Evolutionary conservation across 202 grass and related monocot genomes (phyloP).

Genomic region (Panicum hallii): DNA sequence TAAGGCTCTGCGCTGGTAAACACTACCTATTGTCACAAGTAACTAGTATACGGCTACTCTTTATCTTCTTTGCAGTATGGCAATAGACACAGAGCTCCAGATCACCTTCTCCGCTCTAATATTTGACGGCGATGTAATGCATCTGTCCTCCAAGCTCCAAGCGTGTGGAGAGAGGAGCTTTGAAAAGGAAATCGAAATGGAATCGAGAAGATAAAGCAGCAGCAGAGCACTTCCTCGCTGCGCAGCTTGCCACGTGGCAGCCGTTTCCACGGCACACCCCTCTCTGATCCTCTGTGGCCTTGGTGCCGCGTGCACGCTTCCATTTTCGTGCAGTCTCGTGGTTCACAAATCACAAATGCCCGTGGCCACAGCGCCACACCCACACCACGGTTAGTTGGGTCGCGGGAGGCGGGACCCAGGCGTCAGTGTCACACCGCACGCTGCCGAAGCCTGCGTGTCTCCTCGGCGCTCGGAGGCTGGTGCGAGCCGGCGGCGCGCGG

Average conservation of each 20-base stretch:
- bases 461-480: not conserved
- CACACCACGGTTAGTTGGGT: not conserved
- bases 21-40: not conserved
- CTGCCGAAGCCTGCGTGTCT: not conserved
- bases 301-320: not conserved
- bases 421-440: slow-evolving; percentile 24
- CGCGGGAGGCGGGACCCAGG: slow-evolving; percentile 26
- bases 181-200: not conserved
- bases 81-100: not conserved
- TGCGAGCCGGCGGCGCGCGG: not conserved
- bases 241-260: slow-evolving; percentile 39
- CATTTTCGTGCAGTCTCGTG: not conserved
- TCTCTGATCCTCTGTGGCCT: not conserved
- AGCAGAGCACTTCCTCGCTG: slow-evolving; percentile 7
- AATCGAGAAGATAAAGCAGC: slow-evolving; percentile 17
- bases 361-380: not conserved
- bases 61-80: not conserved
- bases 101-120: not conserved
- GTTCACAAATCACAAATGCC: not conserved
- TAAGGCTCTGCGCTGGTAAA: not conserved
- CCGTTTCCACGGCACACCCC: not conserved
- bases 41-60: not conserved
- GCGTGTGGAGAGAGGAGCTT: not conserved
- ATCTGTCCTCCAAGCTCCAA: not conserved
- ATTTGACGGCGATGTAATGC: not conserved